phyloP scores from a whole-genome alignment of 148 eudicot species.

The Dysphania ambrosioides region DNA sequence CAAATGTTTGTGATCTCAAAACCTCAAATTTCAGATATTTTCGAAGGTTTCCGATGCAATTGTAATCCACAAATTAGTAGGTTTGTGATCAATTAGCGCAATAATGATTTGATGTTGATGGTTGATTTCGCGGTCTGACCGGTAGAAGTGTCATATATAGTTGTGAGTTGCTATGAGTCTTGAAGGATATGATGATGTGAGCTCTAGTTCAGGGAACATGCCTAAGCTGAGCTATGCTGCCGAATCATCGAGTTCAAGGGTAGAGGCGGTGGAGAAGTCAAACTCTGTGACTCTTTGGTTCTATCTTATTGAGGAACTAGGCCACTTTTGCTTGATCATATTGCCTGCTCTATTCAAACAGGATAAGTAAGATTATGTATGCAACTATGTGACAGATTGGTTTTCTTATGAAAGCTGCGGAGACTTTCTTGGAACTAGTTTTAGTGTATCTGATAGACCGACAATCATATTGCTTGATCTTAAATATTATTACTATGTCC shows the following conservation, averaged over 20 bases:
- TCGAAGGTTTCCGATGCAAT: too few relatives aligned
- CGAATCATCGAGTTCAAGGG: conserved; percentile 40
- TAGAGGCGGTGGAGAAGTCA: conserved; percentile 32
- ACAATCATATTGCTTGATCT: neutral
- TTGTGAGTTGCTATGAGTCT: conserved; percentile 40
- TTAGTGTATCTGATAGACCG: neutral
- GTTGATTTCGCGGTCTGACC: too few relatives aligned
- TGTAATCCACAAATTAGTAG: too few relatives aligned
- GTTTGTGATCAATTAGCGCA: too few relatives aligned
- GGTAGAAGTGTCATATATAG: conserved; percentile 35
- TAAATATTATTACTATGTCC: neutral
- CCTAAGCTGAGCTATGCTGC: conserved; percentile 38
- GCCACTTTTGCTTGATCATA: conserved; percentile 32
- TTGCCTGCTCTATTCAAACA: neutral
- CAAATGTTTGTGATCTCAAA: too few relatives aligned
- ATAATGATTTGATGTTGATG: conserved; percentile 20
- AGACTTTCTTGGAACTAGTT: too few relatives aligned
- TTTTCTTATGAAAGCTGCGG: too few relatives aligned
- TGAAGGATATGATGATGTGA: conserved; percentile 41
- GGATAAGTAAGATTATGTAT: neutral
- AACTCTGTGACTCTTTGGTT: conserved; percentile 55
- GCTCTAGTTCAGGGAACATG: conserved; percentile 44
- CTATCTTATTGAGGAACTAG: conserved; percentile 59
- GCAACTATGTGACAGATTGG: neutral
- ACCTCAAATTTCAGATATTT: too few relatives aligned